A percentile compares a stretch with the other conserved stretches of the same genome.
phyloP scores from a whole-genome alignment of 2,329 filamentous ascomycete genomes.

The Ploettnerulaceae sp. region DNA sequence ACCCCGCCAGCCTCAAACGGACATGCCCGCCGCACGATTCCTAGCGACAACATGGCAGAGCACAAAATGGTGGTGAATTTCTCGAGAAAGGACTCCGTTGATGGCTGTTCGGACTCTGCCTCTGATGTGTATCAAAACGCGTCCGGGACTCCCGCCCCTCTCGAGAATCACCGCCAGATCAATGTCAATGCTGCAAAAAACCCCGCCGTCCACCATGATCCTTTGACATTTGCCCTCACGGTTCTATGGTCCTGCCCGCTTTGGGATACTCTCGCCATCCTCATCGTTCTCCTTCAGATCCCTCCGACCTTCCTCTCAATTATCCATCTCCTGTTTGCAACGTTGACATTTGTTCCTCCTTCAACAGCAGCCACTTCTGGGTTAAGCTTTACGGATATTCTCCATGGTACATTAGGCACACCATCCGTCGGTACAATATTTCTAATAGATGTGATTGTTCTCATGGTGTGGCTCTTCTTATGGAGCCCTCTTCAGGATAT shows the following conservation, averaged over 20 bases:
- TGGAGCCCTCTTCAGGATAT: conserved; percentile 85
- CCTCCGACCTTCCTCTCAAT: conserved; percentile 82
- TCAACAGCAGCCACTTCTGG: conserved; percentile 66
- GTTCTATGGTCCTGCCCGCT: conserved; percentile 87
- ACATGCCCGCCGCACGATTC: conserved; percentile 26
- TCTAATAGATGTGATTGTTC: conserved; percentile 76
- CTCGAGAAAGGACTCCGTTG: conserved; percentile 45
- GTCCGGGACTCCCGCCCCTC: conserved; percentile 36
- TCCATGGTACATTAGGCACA: conserved; percentile 80
- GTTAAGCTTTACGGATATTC: conserved; percentile 81
- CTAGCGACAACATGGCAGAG: conserved; percentile 25
- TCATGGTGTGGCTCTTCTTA: conserved; percentile 81
- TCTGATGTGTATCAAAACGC: conserved; percentile 44
- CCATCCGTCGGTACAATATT: conserved; percentile 81
- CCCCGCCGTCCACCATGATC: conserved; percentile 63
- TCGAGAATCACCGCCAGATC: conserved; percentile 58
- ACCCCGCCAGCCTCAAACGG: conserved; percentile 37
- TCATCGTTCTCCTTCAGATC: conserved; percentile 91
- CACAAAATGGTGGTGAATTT: conserved; percentile 37
- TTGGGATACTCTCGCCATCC: conserved; percentile 91
- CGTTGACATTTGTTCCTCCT: conserved; percentile 86
- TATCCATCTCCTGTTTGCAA: conserved; percentile 88
- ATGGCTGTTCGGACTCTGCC: conserved; percentile 50
- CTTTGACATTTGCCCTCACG: conserved; percentile 73
- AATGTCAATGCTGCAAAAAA: conserved; percentile 67